phyloP scores from a whole-genome alignment of 352 stramenopile species.

The Pythium graminicola region DNA sequence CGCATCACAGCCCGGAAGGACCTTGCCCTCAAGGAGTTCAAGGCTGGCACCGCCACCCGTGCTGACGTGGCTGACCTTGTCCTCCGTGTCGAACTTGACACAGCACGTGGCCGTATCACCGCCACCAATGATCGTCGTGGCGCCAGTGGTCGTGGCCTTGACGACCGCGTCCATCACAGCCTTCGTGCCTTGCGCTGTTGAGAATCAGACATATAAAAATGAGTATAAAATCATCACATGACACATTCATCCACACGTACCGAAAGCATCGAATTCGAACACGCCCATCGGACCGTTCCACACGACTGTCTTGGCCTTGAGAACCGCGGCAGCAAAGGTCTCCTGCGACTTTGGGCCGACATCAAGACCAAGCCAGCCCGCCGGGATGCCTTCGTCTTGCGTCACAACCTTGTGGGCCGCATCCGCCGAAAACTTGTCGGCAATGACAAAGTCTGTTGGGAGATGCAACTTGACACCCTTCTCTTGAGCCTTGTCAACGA shows the following conservation, averaged over 20 bases:
- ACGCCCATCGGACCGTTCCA: slow-evolving; percentile 99
- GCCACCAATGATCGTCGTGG: slow-evolving; percentile 98
- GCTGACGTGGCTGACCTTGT: slow-evolving; percentile 87
- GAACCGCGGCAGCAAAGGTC: slow-evolving; percentile 72
- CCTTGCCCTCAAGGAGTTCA: slow-evolving; percentile 97
- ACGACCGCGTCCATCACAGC: slow-evolving; percentile 95
- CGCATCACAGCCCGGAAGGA: slow-evolving; percentile 97
- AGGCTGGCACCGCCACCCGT: slow-evolving; percentile 95
- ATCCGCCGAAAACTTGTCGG: slow-evolving; percentile 96
- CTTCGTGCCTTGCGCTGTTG: slow-evolving; percentile 90
- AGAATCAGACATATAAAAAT: background rate
- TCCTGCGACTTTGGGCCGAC: slow-evolving; percentile 93
- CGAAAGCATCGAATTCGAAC: slow-evolving; percentile 99
- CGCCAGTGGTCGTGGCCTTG: slow-evolving; percentile 89
- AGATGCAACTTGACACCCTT: slow-evolving; percentile 98
- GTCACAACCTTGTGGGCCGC: slow-evolving; percentile 89
- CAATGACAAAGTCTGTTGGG: slow-evolving; percentile 96
- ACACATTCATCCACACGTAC: slow-evolving; percentile 26
- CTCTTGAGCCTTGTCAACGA: slow-evolving; percentile 96
- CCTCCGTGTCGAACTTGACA: slow-evolving; percentile 83
- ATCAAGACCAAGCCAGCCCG: slow-evolving; percentile 98
- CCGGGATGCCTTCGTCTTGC: slow-evolving; percentile 90
- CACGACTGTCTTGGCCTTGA: slow-evolving; percentile 93
- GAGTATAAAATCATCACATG: slow-evolving; percentile 1
- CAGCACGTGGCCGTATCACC: slow-evolving; percentile 94